Percentiles rank a stretch among this genome's conserved stretches.
These are phyloP conservation scores for Clarireedia hainanense DNA, from an alignment of 2,329 filamentous ascomycete species.

Conservation along the genomic window DNA sequence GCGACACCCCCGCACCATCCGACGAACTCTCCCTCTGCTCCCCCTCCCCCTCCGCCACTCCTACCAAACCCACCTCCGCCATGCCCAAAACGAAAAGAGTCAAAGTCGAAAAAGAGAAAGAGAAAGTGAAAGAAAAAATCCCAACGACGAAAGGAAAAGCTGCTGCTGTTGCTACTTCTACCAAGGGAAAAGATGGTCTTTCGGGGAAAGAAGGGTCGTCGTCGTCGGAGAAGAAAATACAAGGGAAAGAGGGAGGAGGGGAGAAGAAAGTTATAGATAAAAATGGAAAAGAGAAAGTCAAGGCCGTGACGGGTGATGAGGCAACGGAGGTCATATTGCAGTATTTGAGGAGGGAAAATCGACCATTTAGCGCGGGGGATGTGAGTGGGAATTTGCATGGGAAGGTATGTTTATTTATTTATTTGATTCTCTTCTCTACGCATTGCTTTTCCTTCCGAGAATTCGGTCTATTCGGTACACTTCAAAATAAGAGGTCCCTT, in stretches of 20 bases:
- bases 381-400: conserved; percentile 54
- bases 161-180: neutral
- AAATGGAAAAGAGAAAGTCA: conserved; percentile 24
- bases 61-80: neutral
- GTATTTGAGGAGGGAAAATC: conserved; percentile 33
- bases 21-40: neutral
- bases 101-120: conserved; percentile 6
- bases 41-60: neutral
- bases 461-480: neutral
- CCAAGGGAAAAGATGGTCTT: conserved; percentile 5
- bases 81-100: conserved; percentile 1
- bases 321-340: conserved; percentile 29
- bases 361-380: conserved; percentile 40
- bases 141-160: conserved; percentile 11
- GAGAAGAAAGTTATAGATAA: conserved; percentile 8
- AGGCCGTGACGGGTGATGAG: conserved; percentile 25
- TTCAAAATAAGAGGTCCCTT: neutral
- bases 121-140: neutral
- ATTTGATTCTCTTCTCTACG: too few relatives aligned
- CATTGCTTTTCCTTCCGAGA: neutral
- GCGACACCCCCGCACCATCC: conserved; percentile 2
- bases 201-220: neutral
- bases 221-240: neutral
- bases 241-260: conserved; percentile 1
- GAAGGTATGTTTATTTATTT: conserved; percentile 32